Evolutionary conservation across 306 rosid species (phyloP), one percentile per base, ranked within the genome.

Genomic region (Acacia melanoxylon): DNA sequence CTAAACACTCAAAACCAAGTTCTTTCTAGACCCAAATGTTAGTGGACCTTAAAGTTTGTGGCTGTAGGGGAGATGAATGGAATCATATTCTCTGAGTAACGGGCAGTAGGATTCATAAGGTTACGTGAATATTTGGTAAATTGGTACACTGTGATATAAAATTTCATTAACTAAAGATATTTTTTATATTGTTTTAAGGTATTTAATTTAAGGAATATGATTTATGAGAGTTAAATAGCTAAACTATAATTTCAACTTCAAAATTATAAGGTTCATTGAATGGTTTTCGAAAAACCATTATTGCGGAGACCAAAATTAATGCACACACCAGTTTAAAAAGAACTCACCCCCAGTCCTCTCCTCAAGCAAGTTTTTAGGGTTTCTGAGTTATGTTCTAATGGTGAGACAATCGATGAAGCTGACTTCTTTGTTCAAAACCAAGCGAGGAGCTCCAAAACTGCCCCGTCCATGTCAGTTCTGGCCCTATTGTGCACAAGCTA

Each of bases 401-500:
- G 87, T 71, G 54, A 86, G 80, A 79, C 83, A 76, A 62, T 82
- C 76, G 71, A 77, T 77, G 79, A 68, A 82, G 16, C 56, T 84
- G 9, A 40, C 71, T 14, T 78, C 83, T 22, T 52, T 86, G 27
- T 83, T 81, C 84, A 86, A 70, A 68, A 73, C 10, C 72, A 67
- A 22, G 29, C 63, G 63, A 44, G 33, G 63, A 33, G 33, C 46
- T 29, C 52, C 71, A 22, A 12, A 44, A 41, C 52, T 24, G n/a
- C 74, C 14, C 31, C 44, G 66, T 42, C 86, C 84, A 49, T 86
- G 89, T 83, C 83, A 59, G 56, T 66, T 68, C 45, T 84, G 83
- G 84, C 81, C 87, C 44, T 74, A 80, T 1, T 88, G 91, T 83
- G 86, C 78, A 9, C 68, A 81, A 27, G 79, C 87, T 35, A 86